Evolutionary conservation across 2,329 filamentous ascomycete species (phyloP).

Genomic region (Venturia effusa): DNA sequence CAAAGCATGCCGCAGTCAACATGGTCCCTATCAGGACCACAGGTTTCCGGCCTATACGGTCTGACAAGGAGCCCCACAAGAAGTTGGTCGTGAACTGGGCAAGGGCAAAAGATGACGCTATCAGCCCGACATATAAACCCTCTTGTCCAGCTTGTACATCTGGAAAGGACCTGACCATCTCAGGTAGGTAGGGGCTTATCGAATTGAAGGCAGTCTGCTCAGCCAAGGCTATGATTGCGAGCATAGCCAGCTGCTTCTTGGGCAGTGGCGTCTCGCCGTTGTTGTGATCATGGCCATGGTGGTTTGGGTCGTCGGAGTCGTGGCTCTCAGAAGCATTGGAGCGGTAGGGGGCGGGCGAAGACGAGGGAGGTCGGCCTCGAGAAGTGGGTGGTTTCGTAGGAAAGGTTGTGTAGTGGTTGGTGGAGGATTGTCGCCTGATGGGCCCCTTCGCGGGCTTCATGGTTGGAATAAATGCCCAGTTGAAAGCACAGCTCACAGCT

Average conservation of each 20-base stretch:
- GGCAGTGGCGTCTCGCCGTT: constrained; percentile 64
- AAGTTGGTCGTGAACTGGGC: constrained; percentile 91
- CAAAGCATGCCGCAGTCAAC: constrained; percentile 71
- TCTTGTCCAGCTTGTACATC: constrained; percentile 61
- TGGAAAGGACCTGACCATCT: constrained; percentile 81
- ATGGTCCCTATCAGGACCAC: constrained; percentile 73
- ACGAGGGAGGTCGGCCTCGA: constrained; percentile 42
- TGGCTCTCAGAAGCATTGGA: constrained; percentile 14
- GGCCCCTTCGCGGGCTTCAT: neutral
- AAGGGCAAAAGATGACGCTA: constrained; percentile 83
- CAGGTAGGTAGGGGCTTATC: constrained; percentile 86
- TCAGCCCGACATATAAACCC: constrained; percentile 79
- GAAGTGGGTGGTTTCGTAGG: constrained; percentile 60
- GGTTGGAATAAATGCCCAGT: no score
- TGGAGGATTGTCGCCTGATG: constrained; percentile 31
- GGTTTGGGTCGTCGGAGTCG: constrained; percentile 23
- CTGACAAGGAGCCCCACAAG: constrained; percentile 77
- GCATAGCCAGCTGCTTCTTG: constrained; percentile 66
- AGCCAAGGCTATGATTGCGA: constrained; percentile 79
- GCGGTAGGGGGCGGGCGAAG: constrained; percentile 16
- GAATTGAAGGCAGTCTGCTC: constrained; percentile 97
- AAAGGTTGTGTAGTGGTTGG: constrained; percentile 69
- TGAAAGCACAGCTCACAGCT: neutral
- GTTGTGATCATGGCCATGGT: constrained; percentile 16
- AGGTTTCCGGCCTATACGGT: constrained; percentile 69